Evolutionary conservation across 352 stramenopile genomes (phyloP).

Genomic region (Chrysophaeum taylorii): DNA sequence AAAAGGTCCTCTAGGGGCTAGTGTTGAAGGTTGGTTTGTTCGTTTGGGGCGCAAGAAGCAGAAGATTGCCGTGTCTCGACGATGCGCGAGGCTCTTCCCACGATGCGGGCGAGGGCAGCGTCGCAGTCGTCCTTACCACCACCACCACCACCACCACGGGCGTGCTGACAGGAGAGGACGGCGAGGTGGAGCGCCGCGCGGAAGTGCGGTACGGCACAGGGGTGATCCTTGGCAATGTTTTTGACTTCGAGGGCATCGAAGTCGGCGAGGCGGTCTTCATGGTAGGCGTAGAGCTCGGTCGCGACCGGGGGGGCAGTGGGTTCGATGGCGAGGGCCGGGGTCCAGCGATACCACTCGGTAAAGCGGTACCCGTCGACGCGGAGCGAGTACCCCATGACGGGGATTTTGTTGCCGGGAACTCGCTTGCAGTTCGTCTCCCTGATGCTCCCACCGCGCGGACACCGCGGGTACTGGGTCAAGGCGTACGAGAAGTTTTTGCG

Average conservation of each 20-base stretch:
- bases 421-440: slow-evolving; percentile 15
- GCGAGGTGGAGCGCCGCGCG: neutral
- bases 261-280: neutral
- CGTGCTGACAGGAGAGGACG: neutral
- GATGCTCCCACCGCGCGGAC: neutral
- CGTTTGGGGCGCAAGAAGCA: too few species aligned
- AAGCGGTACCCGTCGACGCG: slow-evolving; percentile 15
- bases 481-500: neutral
- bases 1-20: too few species aligned
- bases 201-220: neutral
- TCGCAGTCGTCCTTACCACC: too few species aligned
- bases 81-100: too few species aligned
- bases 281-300: neutral
- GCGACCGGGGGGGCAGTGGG: neutral
- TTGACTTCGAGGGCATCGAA: neutral
- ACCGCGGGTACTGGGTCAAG: slow-evolving; percentile 10
- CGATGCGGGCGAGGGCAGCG: too few species aligned
- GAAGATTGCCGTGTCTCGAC: too few species aligned
- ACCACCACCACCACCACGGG: too few species aligned
- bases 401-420: neutral
- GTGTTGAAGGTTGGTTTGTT: too few species aligned
- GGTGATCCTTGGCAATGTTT: neutral
- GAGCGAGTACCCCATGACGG: slow-evolving; percentile 18
- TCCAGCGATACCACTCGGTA: slow-evolving; percentile 22
- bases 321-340: neutral